Evolutionary conservation across 177 flowering plant genomes (phyloP).

Genomic region (Tripterygium wilfordii): DNA sequence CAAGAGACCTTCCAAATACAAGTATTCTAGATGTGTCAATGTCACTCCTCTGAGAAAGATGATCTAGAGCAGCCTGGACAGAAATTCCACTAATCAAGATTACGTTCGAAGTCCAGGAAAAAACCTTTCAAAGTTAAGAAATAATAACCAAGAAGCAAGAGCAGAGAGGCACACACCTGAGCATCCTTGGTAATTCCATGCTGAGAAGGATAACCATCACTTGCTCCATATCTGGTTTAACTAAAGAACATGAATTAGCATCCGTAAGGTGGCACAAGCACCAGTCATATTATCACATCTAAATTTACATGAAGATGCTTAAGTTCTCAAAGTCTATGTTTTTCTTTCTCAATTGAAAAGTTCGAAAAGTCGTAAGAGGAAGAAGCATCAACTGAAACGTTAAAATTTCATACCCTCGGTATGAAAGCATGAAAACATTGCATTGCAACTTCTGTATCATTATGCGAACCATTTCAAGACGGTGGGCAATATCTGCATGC

Average conservation of each 20-base stretch:
- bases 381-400: not conserved
- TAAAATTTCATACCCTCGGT: conserved; percentile 72
- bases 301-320: too few species aligned
- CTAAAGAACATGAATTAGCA: too few species aligned
- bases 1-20: conserved; percentile 98
- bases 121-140: not conserved
- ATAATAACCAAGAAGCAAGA: not conserved
- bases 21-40: conserved; percentile 87
- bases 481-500: conserved; percentile 89
- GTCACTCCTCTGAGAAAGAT: conserved; percentile 81
- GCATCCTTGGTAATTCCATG: conserved; percentile 89
- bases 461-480: conserved; percentile 94
- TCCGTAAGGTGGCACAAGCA: too few species aligned
- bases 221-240: conserved; percentile 76
- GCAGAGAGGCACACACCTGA: conserved; percentile 55
- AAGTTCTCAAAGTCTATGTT: too few species aligned
- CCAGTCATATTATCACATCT: too few species aligned
- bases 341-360: too few species aligned
- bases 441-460: conserved; percentile 92
- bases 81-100: conserved; percentile 3
- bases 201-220: conserved; percentile 97
- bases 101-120: not conserved
- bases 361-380: too few species aligned
- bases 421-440: conserved; percentile 99
- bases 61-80: conserved; percentile 89